phyloP scores from a whole-genome alignment of 768 basidiomycete species.

The Amanita fuliginea region DNA sequence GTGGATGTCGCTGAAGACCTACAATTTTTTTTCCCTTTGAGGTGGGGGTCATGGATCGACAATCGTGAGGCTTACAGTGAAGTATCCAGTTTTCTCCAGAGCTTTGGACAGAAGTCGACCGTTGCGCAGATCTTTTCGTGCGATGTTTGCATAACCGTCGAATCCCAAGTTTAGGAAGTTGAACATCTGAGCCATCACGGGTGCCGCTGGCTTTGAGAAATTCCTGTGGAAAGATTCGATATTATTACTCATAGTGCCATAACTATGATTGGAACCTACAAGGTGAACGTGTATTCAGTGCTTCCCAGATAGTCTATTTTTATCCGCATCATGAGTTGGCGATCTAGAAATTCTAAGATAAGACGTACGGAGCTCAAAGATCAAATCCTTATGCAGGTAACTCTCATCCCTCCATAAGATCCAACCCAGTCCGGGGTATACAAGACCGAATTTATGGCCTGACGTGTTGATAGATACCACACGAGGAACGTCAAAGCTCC shows the following conservation, averaged over 20 bases:
- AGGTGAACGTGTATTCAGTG: slow-evolving; percentile 50
- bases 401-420: slow-evolving; percentile 49
- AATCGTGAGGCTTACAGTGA: slow-evolving; percentile 19
- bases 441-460: slow-evolving; percentile 49
- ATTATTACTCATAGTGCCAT: not conserved
- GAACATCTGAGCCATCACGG: slow-evolving; percentile 48
- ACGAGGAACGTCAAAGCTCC: slow-evolving; percentile 48
- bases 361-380: slow-evolving; percentile 51
- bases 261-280: slow-evolving; percentile 17
- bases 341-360: not conserved
- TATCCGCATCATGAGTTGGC: not conserved
- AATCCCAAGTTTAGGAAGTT: slow-evolving; percentile 52
- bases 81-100: slow-evolving; percentile 38
- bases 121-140: slow-evolving; percentile 39
- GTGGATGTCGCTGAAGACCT: slow-evolving; percentile 43
- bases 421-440: slow-evolving; percentile 52
- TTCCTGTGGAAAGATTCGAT: slow-evolving; percentile 20
- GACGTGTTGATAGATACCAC: slow-evolving; percentile 44
- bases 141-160: slow-evolving; percentile 35
- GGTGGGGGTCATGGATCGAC: too few species aligned
- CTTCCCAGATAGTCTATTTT: slow-evolving; percentile 38
- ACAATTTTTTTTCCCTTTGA: not conserved
- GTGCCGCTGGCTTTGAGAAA: slow-evolving; percentile 48
- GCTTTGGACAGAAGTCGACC: slow-evolving; percentile 47
- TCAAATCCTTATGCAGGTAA: slow-evolving; percentile 47